These are phyloP conservation scores for Ophidiomyces ophidiicola DNA, from an alignment of 2,329 filamentous ascomycete species.

Conservation along the genomic window DNA sequence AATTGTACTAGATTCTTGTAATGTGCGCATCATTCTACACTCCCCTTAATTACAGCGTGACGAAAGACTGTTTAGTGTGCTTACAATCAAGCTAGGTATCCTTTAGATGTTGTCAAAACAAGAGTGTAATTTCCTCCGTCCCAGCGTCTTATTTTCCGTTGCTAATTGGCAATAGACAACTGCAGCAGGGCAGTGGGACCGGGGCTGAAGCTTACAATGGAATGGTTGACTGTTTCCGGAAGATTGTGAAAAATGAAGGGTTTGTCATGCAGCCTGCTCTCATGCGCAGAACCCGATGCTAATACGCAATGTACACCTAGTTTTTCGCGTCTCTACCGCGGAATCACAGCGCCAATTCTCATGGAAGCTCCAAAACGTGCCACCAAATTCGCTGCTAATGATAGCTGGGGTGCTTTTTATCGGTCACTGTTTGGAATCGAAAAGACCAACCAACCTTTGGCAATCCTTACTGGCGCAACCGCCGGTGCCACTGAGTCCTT, in stretches of 20 bases:
- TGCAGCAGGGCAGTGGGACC: constrained; percentile 59
- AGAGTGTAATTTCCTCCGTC: constrained; percentile 58
- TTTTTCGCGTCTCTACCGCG: constrained; percentile 82
- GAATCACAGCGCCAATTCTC: constrained; percentile 87
- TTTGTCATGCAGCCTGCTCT: constrained; percentile 35
- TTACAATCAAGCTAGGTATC: constrained; percentile 56
- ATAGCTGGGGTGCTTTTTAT: constrained; percentile 95
- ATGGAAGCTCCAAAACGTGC: constrained; percentile 97
- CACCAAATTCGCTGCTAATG: constrained; percentile 98
- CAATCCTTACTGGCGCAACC: constrained; percentile 83
- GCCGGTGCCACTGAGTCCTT: constrained; percentile 93
- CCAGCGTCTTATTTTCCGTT: neutral
- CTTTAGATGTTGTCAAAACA: constrained; percentile 95
- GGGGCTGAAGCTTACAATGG: constrained; percentile 84
- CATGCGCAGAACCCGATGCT: neutral
- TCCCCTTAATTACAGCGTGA: too few relatives aligned
- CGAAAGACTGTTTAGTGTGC: neutral
- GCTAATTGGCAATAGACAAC: constrained; percentile 47
- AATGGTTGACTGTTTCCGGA: constrained; percentile 96
- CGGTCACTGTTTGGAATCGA: constrained; percentile 68
- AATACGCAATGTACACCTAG: constrained; percentile 33
- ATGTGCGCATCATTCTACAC: constrained; percentile 62
- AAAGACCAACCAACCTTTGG: constrained; percentile 85
- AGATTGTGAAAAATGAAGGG: constrained; percentile 95
- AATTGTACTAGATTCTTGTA: constrained; percentile 62